Base-by-base conservation (phyloP, 345 rosid genomes). In the Linum trigynum region DNA sequence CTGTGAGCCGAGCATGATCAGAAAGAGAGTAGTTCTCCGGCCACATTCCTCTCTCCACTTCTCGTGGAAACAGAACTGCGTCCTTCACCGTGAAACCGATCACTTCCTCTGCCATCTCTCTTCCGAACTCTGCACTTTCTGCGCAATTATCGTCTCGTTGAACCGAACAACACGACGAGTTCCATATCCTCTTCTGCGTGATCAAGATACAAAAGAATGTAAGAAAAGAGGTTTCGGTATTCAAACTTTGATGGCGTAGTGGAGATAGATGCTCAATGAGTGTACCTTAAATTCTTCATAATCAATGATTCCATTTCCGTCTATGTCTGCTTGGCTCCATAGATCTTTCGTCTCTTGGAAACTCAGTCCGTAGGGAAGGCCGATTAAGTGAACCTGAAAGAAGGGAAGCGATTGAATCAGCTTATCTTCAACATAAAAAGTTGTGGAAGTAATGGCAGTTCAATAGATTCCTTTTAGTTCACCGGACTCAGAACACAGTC, bases 21-120 rank as follows among this genome's bases (percentile, higher is more conserved):
- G 96, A 92, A 15, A 92, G 87, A 51, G 76, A 86, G 74, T 89
- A 87, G 69, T 82, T 80, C 65, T 90, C 96, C 0, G 98, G 98
- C 96, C 98, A 92, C 68, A 73, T 73, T 69, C 97, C 97, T 74
- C 78, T 88, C 82, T 92, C 98, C 65, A 79, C 94, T 82, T 92
- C 98, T 45, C 77, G 77, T 2, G 98, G 98, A 64, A 82, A 92
- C 62, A 92, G 82, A 71, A 76, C 79, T 5, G 97, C 98, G 75
- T 82, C 83, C 69, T 87, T 84, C 66, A 89, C 87, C 38, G 78
- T 80, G 67, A 90, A 79, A 69, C 97, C 96, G 15, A 88, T 74
- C n/a, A 80, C 76, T 75, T 90, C 94, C 74, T 82, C 78, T 68
- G 75, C 50, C 68, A 62, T n/a, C 74, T 76, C 69, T 75, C 74